Percentiles rank a stretch among this genome's conserved stretches.
phyloP scores from a whole-genome alignment of 768 basidiomycete species.

The Rhodotorula graminis region DNA sequence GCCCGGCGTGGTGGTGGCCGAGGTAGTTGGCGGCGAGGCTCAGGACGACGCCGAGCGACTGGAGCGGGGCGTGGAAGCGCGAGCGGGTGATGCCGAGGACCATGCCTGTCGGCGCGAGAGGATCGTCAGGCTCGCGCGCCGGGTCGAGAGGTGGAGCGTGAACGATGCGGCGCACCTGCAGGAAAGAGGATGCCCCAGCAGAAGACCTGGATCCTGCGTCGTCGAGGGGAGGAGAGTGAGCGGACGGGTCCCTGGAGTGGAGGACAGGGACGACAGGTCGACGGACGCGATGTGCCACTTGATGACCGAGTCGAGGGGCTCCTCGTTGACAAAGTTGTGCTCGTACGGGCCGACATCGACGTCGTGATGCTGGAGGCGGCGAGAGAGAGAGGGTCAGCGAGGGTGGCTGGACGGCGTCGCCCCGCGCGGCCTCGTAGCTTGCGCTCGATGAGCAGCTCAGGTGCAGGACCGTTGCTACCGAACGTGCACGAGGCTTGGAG shows the following conservation, averaged over 20 bases:
- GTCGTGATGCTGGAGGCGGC: slow-evolving; percentile 19
- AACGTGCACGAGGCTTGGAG: no score
- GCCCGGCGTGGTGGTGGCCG: slow-evolving; percentile 79
- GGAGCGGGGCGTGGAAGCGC: slow-evolving; percentile 84
- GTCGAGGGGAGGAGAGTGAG: background rate
- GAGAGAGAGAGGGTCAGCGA: background rate
- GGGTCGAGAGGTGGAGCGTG: no score
- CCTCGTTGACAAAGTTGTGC: slow-evolving; percentile 35
- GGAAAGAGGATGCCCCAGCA: slow-evolving; percentile 88
- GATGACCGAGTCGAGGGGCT: slow-evolving; percentile 68
- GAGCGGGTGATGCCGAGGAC: slow-evolving; percentile 54
- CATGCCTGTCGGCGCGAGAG: slow-evolving; percentile 43
- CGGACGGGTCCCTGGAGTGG: no score
- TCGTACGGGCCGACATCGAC: slow-evolving; percentile 25
- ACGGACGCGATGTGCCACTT: slow-evolving; percentile 67
- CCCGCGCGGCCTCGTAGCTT: no score
- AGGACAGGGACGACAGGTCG: background rate
- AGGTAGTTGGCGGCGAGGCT: slow-evolving; percentile 63
- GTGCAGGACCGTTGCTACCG: no score
- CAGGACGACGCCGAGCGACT: slow-evolving; percentile 58
- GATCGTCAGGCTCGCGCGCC: no score
- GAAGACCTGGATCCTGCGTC: slow-evolving; percentile 56
- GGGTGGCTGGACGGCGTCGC: no score
- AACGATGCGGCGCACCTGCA: slow-evolving; percentile 52
- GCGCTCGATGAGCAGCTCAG: background rate